These are phyloP conservation scores for Tolypocladium tropicale DNA, from an alignment of 2,329 filamentous ascomycete genomes.

Conservation along the genomic window DNA sequence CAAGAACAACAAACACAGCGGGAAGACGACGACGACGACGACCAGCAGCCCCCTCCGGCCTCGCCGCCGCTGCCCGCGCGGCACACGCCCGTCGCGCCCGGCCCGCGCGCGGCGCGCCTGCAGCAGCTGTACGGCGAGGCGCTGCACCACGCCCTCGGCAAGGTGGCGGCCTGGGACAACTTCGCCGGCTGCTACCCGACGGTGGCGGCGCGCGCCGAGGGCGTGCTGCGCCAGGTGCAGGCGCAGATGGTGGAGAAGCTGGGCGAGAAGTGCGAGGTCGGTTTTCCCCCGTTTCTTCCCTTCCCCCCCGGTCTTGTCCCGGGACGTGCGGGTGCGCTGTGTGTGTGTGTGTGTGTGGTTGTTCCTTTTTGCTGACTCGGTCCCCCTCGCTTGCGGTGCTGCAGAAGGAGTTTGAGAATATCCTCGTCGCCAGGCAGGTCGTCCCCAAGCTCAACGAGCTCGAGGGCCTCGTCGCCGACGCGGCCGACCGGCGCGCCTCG, in stretches of 20 bases:
- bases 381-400: neutral
- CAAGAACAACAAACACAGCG: neutral
- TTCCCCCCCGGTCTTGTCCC: no score
- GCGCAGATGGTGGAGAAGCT: constrained; percentile 47
- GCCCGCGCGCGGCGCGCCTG: constrained; percentile 46
- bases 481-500: constrained; percentile 20
- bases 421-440: constrained; percentile 40
- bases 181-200: constrained; percentile 53
- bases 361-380: neutral
- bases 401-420: constrained; percentile 46
- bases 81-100: constrained; percentile 35
- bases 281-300: neutral
- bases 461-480: constrained; percentile 43
- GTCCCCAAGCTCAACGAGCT: constrained; percentile 49
- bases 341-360: neutral
- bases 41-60: constrained; percentile 10
- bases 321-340: no score
- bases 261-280: constrained; percentile 39
- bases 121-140: constrained; percentile 41
- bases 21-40: neutral
- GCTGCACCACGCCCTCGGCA: constrained; percentile 42
- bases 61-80: constrained; percentile 28
- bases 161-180: constrained; percentile 44
- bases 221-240: constrained; percentile 44
- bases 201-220: constrained; percentile 39